These are phyloP conservation scores for Lyophyllum shimeji DNA, from an alignment of 768 basidiomycete genomes.

Conservation along the genomic window DNA sequence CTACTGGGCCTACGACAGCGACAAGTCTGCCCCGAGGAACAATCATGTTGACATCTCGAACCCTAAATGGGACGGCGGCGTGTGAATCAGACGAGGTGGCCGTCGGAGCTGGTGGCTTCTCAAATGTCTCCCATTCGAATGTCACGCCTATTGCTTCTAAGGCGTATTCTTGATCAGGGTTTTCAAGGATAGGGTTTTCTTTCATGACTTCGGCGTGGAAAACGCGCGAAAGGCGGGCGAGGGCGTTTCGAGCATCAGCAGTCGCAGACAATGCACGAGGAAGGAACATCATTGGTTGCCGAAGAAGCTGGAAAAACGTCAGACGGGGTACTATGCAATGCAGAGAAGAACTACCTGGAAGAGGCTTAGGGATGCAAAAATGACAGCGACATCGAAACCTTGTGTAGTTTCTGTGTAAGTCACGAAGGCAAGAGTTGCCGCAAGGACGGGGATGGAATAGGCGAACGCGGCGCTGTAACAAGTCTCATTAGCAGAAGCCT, in stretches of 20 bases:
- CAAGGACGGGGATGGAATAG: slow-evolving; percentile 60
- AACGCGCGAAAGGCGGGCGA: slow-evolving; percentile 47
- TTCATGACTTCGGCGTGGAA: slow-evolving; percentile 57
- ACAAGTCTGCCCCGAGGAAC: slow-evolving; percentile 59
- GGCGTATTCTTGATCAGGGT: slow-evolving; percentile 45
- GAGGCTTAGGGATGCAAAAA: slow-evolving; percentile 65
- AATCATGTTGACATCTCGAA: slow-evolving; percentile 48
- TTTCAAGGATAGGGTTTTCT: slow-evolving; percentile 39
- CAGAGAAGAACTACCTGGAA: slow-evolving; percentile 40
- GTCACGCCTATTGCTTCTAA: slow-evolving; percentile 51
- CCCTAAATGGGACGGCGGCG: slow-evolving; percentile 40
- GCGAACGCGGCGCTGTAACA: slow-evolving; percentile 47
- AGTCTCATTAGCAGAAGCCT: slow-evolving; percentile 13
- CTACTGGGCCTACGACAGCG: slow-evolving; percentile 69
- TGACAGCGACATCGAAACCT: slow-evolving; percentile 61
- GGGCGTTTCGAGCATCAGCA: slow-evolving; percentile 64
- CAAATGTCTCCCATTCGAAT: slow-evolving; percentile 59
- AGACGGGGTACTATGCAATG: not conserved
- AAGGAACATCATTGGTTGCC: slow-evolving; percentile 70
- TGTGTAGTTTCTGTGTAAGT: slow-evolving; percentile 58
- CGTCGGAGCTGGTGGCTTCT: slow-evolving; percentile 6
- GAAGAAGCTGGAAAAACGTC: slow-evolving; percentile 44
- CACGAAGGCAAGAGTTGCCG: slow-evolving; percentile 66
- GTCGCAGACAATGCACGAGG: slow-evolving; percentile 61
- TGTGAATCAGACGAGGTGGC: slow-evolving; percentile 11